Conservation (phyloP, 495 filamentous ascomycete species). For the Aspergillus sclerotioniger region DNA sequence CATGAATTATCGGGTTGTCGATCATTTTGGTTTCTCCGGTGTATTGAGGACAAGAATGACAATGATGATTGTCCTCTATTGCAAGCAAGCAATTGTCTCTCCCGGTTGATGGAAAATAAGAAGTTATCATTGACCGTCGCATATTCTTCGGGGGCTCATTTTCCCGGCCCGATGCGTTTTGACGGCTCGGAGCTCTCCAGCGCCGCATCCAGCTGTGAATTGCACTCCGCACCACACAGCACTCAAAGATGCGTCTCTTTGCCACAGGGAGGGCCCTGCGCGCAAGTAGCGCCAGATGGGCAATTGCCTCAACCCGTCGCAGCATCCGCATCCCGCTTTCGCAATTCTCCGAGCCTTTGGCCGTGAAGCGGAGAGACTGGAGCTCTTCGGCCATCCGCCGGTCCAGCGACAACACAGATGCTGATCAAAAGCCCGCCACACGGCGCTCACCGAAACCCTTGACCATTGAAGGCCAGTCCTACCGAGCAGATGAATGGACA, state of each 20-base stretch:
- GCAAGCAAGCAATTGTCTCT: neutral
- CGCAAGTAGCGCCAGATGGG: conserved; percentile 40
- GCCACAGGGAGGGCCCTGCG: conserved; percentile 48
- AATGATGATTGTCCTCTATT: no score
- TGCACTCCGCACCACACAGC: neutral
- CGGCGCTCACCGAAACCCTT: conserved; percentile 18
- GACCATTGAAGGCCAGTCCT: conserved; percentile 60
- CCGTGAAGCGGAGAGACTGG: conserved; percentile 25
- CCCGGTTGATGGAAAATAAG: neutral
- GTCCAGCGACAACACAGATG: conserved; percentile 18
- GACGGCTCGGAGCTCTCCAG: neutral
- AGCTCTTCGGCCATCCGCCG: conserved; percentile 36
- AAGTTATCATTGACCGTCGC: neutral
- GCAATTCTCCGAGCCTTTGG: conserved; percentile 14
- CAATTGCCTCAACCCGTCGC: conserved; percentile 27
- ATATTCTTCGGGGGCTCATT: conserved; percentile 2
- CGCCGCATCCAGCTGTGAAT: neutral
- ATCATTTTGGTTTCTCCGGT: no score
- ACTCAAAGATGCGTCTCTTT: conserved; percentile 39
- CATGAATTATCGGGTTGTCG: no score
- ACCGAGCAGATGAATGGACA: conserved; percentile 76
- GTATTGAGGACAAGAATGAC: no score
- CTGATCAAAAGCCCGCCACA: conserved; percentile 8
- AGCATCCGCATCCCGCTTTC: conserved; percentile 30
- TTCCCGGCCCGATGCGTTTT: conserved; percentile 4